Percentiles rank a stretch among this genome's conserved stretches.
Conservation (phyloP, 2,329 filamentous ascomycete genomes). For the Myriangium duriaei region DNA sequence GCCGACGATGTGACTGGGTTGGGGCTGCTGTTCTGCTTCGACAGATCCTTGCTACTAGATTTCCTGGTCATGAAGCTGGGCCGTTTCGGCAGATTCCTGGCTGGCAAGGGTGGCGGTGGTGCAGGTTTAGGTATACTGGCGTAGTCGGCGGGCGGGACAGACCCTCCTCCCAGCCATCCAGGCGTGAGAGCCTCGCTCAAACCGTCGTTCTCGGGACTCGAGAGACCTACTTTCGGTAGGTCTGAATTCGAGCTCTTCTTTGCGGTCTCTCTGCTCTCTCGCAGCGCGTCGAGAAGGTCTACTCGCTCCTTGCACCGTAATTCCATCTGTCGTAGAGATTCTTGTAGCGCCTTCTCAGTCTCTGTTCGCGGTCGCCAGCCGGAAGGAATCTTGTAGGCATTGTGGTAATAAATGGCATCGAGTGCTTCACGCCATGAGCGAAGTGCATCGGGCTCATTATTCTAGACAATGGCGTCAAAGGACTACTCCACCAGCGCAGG, state of each 20-base stretch:
- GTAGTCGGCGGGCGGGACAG: conserved; percentile 69
- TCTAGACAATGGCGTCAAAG: too few species aligned
- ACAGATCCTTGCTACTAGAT: conserved; percentile 26
- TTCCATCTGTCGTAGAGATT: conserved; percentile 72
- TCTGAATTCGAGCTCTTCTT: conserved; percentile 25
- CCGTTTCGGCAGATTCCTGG: conserved; percentile 25
- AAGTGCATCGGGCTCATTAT: conserved; percentile 81
- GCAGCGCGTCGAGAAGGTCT: conserved; percentile 71
- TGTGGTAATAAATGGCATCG: conserved; percentile 77
- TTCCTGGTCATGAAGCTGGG: conserved; percentile 32
- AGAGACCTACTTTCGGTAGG: conserved; percentile 4
- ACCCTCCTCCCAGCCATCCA: conserved; percentile 67
- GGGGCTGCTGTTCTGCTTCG: conserved; percentile 6
- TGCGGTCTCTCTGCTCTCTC: conserved; percentile 48
- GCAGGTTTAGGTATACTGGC: conserved; percentile 63
- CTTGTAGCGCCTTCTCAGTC: conserved; percentile 70
- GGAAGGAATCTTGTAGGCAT: conserved; percentile 59
- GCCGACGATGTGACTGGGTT: conserved; percentile 3
- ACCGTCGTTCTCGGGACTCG: conserved; percentile 10
- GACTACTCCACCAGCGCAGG: background rate
- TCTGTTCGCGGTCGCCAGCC: conserved; percentile 61
- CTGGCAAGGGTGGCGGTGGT: conserved; percentile 33
- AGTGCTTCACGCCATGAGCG: conserved; percentile 82
- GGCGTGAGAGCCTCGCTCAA: conserved; percentile 16
- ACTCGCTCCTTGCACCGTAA: conserved; percentile 88